Evolutionary conservation across 306 rosid species (phyloP).

Genomic region (Neltuma alba): DNA sequence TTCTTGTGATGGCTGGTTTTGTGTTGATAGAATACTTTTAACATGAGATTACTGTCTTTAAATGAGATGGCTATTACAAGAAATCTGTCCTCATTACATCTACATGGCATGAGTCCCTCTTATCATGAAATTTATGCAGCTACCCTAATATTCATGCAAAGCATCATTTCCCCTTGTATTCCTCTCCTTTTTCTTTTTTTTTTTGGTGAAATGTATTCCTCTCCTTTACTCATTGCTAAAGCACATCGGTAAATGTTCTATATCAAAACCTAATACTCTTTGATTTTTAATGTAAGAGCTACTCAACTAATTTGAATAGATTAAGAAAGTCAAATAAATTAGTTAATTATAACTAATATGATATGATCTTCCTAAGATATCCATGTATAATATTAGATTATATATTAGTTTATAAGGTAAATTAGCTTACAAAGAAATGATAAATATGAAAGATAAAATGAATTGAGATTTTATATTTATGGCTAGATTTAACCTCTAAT

Average conservation of each 20-base stretch:
- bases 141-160: neutral
- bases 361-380: too few species aligned
- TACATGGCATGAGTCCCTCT: neutral
- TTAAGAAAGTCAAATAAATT: too few species aligned
- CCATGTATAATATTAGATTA: too few species aligned
- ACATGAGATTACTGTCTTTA: slow-evolving; percentile 22
- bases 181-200: slow-evolving; percentile 2
- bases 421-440: too few species aligned
- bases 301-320: too few species aligned
- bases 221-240: neutral
- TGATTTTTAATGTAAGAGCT: too few species aligned
- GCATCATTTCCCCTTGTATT: neutral
- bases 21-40: neutral
- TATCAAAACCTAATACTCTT: slow-evolving; percentile 30
- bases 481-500: too few species aligned
- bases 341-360: too few species aligned
- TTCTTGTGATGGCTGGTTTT: neutral
- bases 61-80: slow-evolving; percentile 14
- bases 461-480: too few species aligned
- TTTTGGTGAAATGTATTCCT: too few species aligned
- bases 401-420: too few species aligned
- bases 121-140: neutral
- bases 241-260: slow-evolving; percentile 9
- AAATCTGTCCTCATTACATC: slow-evolving; percentile 10
- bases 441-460: too few species aligned